A percentile compares a stretch with the other conserved stretches of the same genome.
phyloP scores from a whole-genome alignment of 306 rosid genomes.

The Calophaca sinica region DNA sequence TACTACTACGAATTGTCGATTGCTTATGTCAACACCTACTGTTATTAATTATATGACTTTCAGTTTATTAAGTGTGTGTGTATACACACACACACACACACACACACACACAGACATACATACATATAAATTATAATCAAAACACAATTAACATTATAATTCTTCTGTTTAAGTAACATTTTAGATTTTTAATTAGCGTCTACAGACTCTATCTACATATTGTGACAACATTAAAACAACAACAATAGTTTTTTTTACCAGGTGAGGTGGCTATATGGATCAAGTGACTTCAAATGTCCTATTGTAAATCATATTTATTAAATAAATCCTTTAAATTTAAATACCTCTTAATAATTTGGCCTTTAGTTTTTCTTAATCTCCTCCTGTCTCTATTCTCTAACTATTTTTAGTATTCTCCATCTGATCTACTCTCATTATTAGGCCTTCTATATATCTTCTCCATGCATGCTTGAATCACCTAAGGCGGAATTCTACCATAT shows the following conservation, averaged over 20 bases:
- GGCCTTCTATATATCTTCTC: background rate
- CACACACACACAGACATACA: too few relatives aligned
- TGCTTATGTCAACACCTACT: background rate
- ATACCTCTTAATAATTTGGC: background rate
- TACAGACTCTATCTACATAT: background rate
- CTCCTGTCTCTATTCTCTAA: background rate
- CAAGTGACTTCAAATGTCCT: too few relatives aligned
- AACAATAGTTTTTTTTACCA: too few relatives aligned
- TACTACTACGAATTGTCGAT: background rate
- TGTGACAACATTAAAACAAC: background rate
- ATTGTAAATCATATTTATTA: too few relatives aligned
- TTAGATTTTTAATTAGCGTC: background rate
- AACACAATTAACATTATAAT: background rate
- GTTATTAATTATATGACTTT: too few relatives aligned
- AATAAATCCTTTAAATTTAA: too few relatives aligned
- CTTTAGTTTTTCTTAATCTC: background rate
- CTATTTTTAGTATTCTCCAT: too few relatives aligned
- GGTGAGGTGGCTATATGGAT: too few relatives aligned
- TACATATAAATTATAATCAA: background rate
- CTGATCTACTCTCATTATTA: background rate
- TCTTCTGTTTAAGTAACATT: background rate
- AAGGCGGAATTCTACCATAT: background rate
- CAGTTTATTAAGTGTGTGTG: too few relatives aligned
- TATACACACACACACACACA: too few relatives aligned
- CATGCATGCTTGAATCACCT: background rate